A percentile compares a stretch with the other conserved stretches of the same genome.
phyloP scores from a whole-genome alignment of 257 asterid species.

The Handroanthus guayacan region DNA sequence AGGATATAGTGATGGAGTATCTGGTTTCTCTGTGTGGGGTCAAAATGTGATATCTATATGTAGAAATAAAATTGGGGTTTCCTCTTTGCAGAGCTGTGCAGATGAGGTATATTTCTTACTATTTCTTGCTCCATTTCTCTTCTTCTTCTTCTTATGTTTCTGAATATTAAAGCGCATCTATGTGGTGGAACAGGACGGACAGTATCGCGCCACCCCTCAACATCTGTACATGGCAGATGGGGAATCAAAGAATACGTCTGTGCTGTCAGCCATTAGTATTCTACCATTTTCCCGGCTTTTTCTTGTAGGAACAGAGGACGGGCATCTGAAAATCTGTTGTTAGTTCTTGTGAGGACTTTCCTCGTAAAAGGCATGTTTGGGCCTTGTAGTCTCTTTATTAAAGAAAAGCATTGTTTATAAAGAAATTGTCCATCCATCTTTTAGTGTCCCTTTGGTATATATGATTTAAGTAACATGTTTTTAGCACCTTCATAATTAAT shows the following conservation, averaged over 20 bases:
- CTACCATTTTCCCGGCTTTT: slow-evolving; percentile 87
- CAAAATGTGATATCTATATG: slow-evolving; percentile 85
- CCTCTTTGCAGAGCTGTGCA: slow-evolving; percentile 65
- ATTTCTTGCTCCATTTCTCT: slow-evolving; percentile 18
- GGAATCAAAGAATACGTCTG: slow-evolving; percentile 78
- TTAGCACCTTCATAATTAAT: too few relatives aligned
- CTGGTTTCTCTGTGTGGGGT: slow-evolving; percentile 94
- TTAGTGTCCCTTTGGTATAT: too few relatives aligned
- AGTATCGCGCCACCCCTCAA: slow-evolving; percentile 65
- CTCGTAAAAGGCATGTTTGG: too few relatives aligned
- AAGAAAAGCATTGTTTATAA: too few relatives aligned
- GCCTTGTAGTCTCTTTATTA: too few relatives aligned
- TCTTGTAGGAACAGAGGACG: slow-evolving; percentile 95
- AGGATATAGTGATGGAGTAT: slow-evolving; percentile 85
- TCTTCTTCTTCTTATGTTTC: background rate
- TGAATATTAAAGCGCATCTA: slow-evolving; percentile 5
- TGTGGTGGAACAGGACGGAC: slow-evolving; percentile 66
- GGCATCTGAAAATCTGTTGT: slow-evolving; percentile 76
- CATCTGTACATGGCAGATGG: slow-evolving; percentile 80
- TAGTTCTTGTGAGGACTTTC: slow-evolving; percentile 33
- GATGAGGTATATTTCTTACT: slow-evolving; percentile 67
- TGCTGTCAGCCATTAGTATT: slow-evolving; percentile 71
- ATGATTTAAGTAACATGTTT: too few relatives aligned
- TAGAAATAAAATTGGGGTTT: slow-evolving; percentile 78
- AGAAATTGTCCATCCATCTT: too few relatives aligned